Conservation (phyloP, 352 stramenopile genomes). For the Phytophthora foliorum region DNA sequence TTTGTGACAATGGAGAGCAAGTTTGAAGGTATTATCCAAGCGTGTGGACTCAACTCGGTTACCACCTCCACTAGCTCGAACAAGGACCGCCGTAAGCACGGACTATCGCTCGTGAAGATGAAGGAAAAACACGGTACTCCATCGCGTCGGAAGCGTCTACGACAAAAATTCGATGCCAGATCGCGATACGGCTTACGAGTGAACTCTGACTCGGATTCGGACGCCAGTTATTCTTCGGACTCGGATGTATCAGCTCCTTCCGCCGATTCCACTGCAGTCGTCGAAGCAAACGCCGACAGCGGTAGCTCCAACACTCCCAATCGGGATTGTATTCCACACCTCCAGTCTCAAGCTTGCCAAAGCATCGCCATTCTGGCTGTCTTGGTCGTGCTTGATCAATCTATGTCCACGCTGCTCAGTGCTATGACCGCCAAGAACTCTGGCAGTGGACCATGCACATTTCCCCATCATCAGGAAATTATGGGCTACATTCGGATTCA, state of each 20-base stretch:
- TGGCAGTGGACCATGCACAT: background rate
- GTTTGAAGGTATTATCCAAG: conserved; percentile 54
- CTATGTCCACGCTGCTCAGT: conserved; percentile 44
- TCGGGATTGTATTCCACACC: conserved; percentile 43
- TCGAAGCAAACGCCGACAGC: background rate
- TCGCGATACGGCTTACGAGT: conserved; percentile 15
- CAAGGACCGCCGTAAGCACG: background rate
- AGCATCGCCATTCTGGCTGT: conserved; percentile 45
- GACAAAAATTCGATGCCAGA: conserved; percentile 41
- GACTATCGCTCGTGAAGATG: conserved; percentile 11
- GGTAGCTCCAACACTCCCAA: background rate
- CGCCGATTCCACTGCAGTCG: conserved; percentile 6
- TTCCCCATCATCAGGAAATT: conserved; percentile 44
- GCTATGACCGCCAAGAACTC: conserved; percentile 26
- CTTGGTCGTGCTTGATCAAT: conserved; percentile 49
- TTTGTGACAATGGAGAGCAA: conserved; percentile 45
- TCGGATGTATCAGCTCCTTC: conserved; percentile 21
- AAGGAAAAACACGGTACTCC: conserved; percentile 1
- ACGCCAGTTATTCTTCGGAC: conserved; percentile 33
- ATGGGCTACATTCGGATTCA: conserved; percentile 45
- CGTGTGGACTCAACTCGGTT: conserved; percentile 43
- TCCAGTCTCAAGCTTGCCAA: conserved; percentile 46
- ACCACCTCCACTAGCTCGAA: background rate
- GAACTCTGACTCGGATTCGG: conserved; percentile 36
- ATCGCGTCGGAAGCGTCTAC: conserved; percentile 40